Base-by-base conservation (phyloP, 2,329 filamentous ascomycete species). In the Pseudocercospora pini-densiflorae region DNA sequence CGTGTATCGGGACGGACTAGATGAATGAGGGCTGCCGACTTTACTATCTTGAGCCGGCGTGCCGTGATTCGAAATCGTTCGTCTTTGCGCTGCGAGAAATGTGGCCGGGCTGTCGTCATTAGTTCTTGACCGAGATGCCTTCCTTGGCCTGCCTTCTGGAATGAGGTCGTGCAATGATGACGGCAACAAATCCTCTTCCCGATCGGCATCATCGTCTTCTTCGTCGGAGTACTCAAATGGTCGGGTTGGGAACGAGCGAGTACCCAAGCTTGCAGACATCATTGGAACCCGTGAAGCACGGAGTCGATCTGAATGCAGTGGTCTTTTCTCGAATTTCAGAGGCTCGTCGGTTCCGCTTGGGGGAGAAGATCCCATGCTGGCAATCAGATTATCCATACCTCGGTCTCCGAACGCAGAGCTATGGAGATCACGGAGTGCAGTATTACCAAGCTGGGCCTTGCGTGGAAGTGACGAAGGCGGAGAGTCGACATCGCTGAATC, bases 151-250 rank as follows among this genome's bases (percentile, higher is more conserved):
- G 73, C 88, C 87, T 70, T 88, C 86, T 0, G 87, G 87, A 36
- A 90, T 82, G 14, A 90, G 82, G 73, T 90, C 88, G 69, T 88
- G 87, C 54, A 90, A 78, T 63, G 84, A 87, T 29, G 85, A 91
- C 0, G 94, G 95, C 9, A 98, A 84, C 74, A 95, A 92, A 74
- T 97, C 93, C 76, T 97, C 94, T 75, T 97, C 94, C 77, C 97
- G 92, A 73, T 95, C 94, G 63, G 85, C 83, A 68, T 82, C 79
- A 60, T 89, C 87, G 70, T 88, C 86, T 83, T 87, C 88, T 61
- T 89, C 87, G 70, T 88, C 86, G 19, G 76, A 78, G n/a, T 84
- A 77, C 21, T 79, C 81, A 55, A 76, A 76, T 8, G 72, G 70
- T n/a, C 72, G 68, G 0, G 76, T 71, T 2, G 72, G 74, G 5